Percentiles rank a stretch among this genome's conserved stretches.
Conservation (phyloP, 2,329 filamentous ascomycete genomes). For the Alternaria consortialis region DNA sequence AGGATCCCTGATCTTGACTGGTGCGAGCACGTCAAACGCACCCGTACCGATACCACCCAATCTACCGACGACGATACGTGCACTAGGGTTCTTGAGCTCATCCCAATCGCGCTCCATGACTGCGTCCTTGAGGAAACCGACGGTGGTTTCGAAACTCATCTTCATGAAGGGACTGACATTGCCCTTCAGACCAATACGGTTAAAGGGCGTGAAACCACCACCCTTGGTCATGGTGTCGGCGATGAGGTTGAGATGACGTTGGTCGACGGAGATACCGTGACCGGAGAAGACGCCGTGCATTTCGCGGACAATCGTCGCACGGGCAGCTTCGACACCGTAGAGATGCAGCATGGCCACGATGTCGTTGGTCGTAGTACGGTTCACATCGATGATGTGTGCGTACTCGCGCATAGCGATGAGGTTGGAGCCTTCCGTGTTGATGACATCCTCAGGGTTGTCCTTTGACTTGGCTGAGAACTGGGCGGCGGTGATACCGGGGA, state of each 20-base stretch:
- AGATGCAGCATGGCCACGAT: conserved; percentile 83
- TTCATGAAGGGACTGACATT: conserved; percentile 94
- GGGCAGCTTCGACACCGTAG: conserved; percentile 94
- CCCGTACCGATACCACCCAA: conserved; percentile 88
- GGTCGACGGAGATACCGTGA: conserved; percentile 92
- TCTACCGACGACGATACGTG: conserved; percentile 86
- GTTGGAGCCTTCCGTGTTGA: conserved; percentile 87
- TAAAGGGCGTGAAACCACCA: conserved; percentile 90
- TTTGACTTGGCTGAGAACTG: conserved; percentile 64
- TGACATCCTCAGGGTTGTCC: conserved; percentile 55
- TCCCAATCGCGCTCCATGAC: conserved; percentile 91
- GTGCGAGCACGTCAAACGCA: conserved; percentile 81
- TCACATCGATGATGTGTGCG: conserved; percentile 83
- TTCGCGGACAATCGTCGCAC: conserved; percentile 86
- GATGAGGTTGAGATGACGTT: conserved; percentile 92
- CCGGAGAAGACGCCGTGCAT: conserved; percentile 84
- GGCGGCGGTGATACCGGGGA: conserved; percentile 78
- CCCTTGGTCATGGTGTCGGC: conserved; percentile 97
- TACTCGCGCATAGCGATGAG: conserved; percentile 90
- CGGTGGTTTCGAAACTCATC: conserved; percentile 99
- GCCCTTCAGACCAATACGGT: conserved; percentile 84
- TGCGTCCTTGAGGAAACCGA: conserved; percentile 91
- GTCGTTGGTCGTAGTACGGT: conserved; percentile 90
- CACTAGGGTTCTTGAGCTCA: conserved; percentile 83
- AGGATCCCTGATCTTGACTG: conserved; percentile 41